phyloP scores from a whole-genome alignment of 2,329 filamentous ascomycete species.

The Aspergillus sp. region DNA sequence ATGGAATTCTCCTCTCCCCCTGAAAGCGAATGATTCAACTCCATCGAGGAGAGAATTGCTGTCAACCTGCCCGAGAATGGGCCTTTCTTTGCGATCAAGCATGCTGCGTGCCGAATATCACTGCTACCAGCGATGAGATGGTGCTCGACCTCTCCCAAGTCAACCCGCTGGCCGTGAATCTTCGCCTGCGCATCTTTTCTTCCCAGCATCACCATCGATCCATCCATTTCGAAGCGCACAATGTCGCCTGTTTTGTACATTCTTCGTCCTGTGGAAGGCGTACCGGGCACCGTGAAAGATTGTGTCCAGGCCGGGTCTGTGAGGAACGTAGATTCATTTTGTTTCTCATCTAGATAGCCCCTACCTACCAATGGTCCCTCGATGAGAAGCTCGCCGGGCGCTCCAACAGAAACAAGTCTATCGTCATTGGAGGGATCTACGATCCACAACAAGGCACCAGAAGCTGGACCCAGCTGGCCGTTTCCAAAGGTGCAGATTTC shows the following conservation, averaged over 20 bases:
- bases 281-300: too few species aligned
- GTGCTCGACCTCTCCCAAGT: neutral
- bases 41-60: too few species aligned
- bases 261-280: too few species aligned
- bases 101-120: too few species aligned
- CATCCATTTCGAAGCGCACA: neutral
- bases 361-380: neutral
- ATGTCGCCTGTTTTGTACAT: neutral
- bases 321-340: neutral
- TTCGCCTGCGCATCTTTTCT: slow-evolving; percentile 4
- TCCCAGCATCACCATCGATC: slow-evolving; percentile 3
- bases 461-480: too few species aligned
- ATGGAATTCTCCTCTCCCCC: too few species aligned
- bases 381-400: neutral
- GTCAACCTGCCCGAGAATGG: too few species aligned
- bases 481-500: too few species aligned
- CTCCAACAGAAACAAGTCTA: neutral
- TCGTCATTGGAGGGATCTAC: neutral
- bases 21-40: too few species aligned
- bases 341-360: neutral
- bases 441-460: too few species aligned
- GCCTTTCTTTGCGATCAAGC: too few species aligned
- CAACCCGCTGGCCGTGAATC: slow-evolving; percentile 3
- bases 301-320: neutral
- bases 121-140: too few species aligned